Evolutionary conservation across 148 eudicot genomes (phyloP).

Genomic region (Selenicereus undatus): DNA sequence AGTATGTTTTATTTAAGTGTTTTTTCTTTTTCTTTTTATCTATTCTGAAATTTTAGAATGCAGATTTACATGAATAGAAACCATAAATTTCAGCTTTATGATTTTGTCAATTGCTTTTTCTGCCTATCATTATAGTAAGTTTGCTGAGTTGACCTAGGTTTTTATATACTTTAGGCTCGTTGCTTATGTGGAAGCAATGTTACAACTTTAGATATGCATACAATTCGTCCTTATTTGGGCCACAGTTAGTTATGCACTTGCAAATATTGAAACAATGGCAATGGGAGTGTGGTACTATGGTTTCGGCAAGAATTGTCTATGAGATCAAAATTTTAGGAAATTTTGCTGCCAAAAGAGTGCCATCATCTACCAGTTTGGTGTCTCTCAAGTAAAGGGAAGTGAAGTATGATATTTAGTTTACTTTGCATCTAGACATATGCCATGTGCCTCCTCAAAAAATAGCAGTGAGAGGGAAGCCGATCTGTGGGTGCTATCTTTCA

Average conservation of each 20-base stretch:
- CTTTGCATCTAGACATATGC: background rate
- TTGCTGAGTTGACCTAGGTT: background rate
- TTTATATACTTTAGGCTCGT: background rate
- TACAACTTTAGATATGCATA: background rate
- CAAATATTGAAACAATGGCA: too few relatives aligned
- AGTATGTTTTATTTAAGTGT: background rate
- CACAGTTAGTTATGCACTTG: too few relatives aligned
- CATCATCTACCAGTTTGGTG: background rate
- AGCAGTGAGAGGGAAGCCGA: background rate
- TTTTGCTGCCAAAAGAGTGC: too few relatives aligned
- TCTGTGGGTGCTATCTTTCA: background rate
- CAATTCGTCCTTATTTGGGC: too few relatives aligned
- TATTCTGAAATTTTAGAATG: too few relatives aligned
- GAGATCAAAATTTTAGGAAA: background rate
- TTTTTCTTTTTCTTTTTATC: too few relatives aligned
- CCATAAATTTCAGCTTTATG: background rate
- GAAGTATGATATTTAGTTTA: background rate
- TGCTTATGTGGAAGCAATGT: background rate
- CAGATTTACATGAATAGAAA: background rate
- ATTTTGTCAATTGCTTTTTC: background rate
- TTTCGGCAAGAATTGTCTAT: background rate
- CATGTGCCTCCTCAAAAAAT: background rate
- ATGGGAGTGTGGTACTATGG: too few relatives aligned
- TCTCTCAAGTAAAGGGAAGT: background rate
- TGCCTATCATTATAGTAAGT: background rate